A percentile compares a stretch with the other conserved stretches of the same genome.
Conservation (phyloP, 768 basidiomycete genomes). For the Sarcomyxa edulis region DNA sequence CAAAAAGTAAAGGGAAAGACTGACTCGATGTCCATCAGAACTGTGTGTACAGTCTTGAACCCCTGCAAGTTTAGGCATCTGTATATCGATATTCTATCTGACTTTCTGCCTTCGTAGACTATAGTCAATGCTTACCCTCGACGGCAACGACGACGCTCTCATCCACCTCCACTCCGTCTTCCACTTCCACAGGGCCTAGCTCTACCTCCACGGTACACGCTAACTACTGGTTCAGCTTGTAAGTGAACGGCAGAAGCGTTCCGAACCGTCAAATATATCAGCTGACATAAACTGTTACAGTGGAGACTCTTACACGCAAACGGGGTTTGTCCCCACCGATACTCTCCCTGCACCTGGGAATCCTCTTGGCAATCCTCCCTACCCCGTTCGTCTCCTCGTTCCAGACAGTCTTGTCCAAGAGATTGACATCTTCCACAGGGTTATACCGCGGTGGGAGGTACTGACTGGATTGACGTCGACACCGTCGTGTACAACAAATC, state of each 20-base stretch:
- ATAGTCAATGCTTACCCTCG: conserved; percentile 33
- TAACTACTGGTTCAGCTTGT: conserved; percentile 60
- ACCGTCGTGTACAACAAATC: conserved; percentile 50
- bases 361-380: conserved; percentile 49
- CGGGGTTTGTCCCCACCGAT: conserved; percentile 37
- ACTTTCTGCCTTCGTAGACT: conserved; percentile 28
- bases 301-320: conserved; percentile 58
- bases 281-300: conserved; percentile 19
- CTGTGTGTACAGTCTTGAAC: conserved; percentile 16
- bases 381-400: too few species aligned
- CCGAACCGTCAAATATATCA: not conserved
- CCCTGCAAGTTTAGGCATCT: not conserved
- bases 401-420: too few species aligned
- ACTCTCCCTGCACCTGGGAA: conserved; percentile 40
- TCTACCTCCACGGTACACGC: conserved; percentile 15
- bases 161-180: not conserved
- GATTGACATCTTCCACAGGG: too few species aligned
- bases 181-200: conserved; percentile 15
- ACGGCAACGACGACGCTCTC: conserved; percentile 5
- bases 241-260: conserved; percentile 10
- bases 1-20: not conserved
- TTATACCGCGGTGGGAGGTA: conserved; percentile 46
- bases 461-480: conserved; percentile 56
- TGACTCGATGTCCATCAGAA: conserved; percentile 8
- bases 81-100: not conserved